Base-by-base conservation (phyloP, 495 filamentous ascomycete genomes). In the Xylaria telfairii region DNA sequence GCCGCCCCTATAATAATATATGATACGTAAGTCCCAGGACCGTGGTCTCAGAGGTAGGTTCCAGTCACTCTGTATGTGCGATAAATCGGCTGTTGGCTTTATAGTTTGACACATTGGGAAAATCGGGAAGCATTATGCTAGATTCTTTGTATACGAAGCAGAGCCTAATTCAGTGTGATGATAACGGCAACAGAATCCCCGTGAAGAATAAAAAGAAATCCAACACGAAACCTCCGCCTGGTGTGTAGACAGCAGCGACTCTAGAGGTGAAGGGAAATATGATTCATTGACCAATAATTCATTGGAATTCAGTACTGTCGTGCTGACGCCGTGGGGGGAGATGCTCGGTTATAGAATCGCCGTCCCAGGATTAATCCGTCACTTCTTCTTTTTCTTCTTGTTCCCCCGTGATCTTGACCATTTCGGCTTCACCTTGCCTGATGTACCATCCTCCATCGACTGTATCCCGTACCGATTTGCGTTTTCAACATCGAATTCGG, bases 401-500 rank as follows among this genome's bases (percentile, higher is more conserved):
- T 75, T 75, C 62, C 70, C 71, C 41, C 34, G 42, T 17, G 47
- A 4, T 70, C 51, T 70, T 42, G 68, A 47, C 49, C 62, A 66
- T 64, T 75, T 89, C 72, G 85, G 84, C 79, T 87, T 88, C 63
- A 81, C 83, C 70, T 81, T 89, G 57, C 82, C 80, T 47, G 42
- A 76, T 75, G 78, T 44, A 79, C 81, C 60, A 76, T 79, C 57
- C 79, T 79, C 77, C 12, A 28, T 30, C 74, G 54, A 82, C 77
- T 46, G 89, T 87, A 82, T 86, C 89, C 72, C 88, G 86, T 71
- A 77, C 9, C 53, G 61, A 71, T 88, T 89, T 71, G 87, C 81
- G 78, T 94, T 88, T 76, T 96, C 92, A 53, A 86, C 79, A 75
- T 99, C 96, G 76, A 98, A 97, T 15, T 86, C 90, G 51, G 87